These are phyloP conservation scores for Syzygium grande DNA, from an alignment of 345 rosid species.

Conservation along the genomic window DNA sequence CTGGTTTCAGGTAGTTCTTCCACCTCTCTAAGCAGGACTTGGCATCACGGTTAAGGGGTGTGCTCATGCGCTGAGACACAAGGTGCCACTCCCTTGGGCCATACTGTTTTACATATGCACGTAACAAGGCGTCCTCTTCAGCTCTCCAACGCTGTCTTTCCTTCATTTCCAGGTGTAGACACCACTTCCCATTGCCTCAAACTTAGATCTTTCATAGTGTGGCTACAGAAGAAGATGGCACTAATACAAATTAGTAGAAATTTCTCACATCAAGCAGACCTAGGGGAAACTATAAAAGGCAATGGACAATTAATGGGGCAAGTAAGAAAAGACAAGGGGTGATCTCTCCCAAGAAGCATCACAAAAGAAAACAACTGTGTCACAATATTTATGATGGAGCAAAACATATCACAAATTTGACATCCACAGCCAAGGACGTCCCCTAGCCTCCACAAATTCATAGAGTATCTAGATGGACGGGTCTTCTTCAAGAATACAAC, in stretches of 20 bases:
- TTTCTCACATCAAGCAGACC: not conserved
- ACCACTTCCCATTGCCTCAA: slow-evolving; percentile 53
- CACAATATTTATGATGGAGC: not conserved
- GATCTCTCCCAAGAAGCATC: not conserved
- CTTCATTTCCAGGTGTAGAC: slow-evolving; percentile 75
- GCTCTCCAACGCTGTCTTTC: slow-evolving; percentile 99
- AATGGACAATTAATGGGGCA: not conserved
- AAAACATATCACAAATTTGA: not conserved
- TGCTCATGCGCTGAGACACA: slow-evolving; percentile 88
- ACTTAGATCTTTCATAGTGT: slow-evolving; percentile 38
- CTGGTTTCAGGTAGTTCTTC: slow-evolving; percentile 98
- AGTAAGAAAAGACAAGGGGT: not conserved
- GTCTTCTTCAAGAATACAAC: not conserved
- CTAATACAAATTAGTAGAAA: not conserved
- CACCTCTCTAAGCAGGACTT: slow-evolving; percentile 95
- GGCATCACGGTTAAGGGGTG: slow-evolving; percentile 75
- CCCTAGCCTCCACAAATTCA: not conserved
- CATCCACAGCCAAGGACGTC: not conserved
- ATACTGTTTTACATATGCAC: slow-evolving; percentile 84
- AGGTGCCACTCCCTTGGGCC: slow-evolving; percentile 98
- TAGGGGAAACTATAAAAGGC: not conserved
- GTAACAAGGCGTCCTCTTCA: slow-evolving; percentile 90
- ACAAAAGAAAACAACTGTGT: not conserved
- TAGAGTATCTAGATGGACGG: not conserved
- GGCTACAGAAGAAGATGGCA: slow-evolving; percentile 12